Evolutionary conservation across 2,329 filamentous ascomycete species (phyloP).

Genomic region (Colletotrichum kahawae): DNA sequence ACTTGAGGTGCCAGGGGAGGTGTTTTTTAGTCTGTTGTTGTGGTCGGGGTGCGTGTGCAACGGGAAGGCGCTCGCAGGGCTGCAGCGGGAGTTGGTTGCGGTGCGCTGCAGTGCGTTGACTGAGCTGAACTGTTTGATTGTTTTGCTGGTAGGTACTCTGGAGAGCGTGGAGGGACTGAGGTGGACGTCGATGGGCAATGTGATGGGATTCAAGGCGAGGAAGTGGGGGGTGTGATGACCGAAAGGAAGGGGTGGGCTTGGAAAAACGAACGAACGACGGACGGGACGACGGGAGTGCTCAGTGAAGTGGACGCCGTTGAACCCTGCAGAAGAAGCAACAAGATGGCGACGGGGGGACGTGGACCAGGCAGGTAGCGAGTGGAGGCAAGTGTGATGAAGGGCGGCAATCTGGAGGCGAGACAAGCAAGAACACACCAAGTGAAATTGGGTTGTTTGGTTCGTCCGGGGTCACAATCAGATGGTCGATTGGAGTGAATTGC

Average conservation of each 20-base stretch:
- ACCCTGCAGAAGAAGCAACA: not conserved
- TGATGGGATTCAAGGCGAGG: not conserved
- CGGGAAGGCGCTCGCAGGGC: not conserved
- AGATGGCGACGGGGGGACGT: not conserved
- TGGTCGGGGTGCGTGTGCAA: not conserved
- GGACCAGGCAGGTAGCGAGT: not conserved
- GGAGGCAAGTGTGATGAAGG: conserved; percentile 17
- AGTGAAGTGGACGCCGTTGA: not conserved
- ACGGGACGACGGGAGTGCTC: conserved; percentile 4
- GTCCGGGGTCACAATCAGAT: not conserved
- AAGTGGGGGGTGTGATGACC: conserved; percentile 11
- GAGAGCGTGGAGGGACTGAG: too few species aligned
- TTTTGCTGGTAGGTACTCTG: not conserved
- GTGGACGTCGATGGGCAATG: too few species aligned
- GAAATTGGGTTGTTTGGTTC: conserved; percentile 8
- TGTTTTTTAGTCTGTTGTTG: not conserved
- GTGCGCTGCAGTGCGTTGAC: not conserved
- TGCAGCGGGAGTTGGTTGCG: not conserved
- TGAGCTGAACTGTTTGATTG: not conserved
- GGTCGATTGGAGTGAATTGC: not conserved
- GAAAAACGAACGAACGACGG: not conserved
- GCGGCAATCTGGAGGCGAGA: conserved; percentile 5
- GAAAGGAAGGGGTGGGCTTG: not conserved
- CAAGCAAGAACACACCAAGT: conserved; percentile 1
- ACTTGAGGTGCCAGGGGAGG: not conserved